These are phyloP conservation scores for Linum lewisii DNA, from an alignment of 345 rosid species.

Conservation along the genomic window DNA sequence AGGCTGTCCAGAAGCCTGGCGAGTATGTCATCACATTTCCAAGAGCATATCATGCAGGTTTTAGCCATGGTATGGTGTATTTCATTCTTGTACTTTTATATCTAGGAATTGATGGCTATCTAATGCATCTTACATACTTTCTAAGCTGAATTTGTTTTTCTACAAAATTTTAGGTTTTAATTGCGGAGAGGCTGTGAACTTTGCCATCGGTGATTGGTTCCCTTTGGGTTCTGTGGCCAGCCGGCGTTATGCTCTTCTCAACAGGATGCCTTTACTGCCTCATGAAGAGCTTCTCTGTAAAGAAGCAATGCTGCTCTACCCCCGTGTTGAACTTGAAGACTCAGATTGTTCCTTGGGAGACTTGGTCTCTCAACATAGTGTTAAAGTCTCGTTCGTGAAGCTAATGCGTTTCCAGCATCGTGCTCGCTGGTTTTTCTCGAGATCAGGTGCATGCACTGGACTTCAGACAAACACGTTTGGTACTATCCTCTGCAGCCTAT, in stretches of 20 bases:
- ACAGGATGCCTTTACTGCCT: constrained; percentile 86
- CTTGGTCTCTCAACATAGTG: constrained; percentile 39
- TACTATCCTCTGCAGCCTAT: constrained; percentile 72
- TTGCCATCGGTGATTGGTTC: constrained; percentile 97
- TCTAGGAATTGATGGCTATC: not conserved
- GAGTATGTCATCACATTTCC: constrained; percentile 90
- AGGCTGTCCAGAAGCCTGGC: constrained; percentile 97
- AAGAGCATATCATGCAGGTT: constrained; percentile 98
- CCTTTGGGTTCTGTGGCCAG: constrained; percentile 91
- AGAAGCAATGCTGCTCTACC: constrained; percentile 78
- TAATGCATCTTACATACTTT: not conserved
- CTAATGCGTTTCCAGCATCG: constrained; percentile 72
- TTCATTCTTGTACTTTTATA: not conserved
- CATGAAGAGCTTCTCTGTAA: constrained; percentile 94
- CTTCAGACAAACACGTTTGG: constrained; percentile 42
- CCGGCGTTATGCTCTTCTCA: constrained; percentile 81
- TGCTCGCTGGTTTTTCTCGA: constrained; percentile 71
- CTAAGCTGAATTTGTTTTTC: not conserved
- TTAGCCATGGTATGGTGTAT: constrained; percentile 73
- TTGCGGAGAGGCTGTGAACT: constrained; percentile 99
- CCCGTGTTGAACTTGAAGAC: constrained; percentile 46
- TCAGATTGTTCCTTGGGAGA: constrained; percentile 43
- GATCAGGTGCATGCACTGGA: constrained; percentile 50
- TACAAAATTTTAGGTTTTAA: constrained; percentile 60
- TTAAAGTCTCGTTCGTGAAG: constrained; percentile 66